Evolutionary conservation across 2,329 filamentous ascomycete species (phyloP), one percentile per base, ranked within the genome.

Genomic region (Penicillium sp.): DNA sequence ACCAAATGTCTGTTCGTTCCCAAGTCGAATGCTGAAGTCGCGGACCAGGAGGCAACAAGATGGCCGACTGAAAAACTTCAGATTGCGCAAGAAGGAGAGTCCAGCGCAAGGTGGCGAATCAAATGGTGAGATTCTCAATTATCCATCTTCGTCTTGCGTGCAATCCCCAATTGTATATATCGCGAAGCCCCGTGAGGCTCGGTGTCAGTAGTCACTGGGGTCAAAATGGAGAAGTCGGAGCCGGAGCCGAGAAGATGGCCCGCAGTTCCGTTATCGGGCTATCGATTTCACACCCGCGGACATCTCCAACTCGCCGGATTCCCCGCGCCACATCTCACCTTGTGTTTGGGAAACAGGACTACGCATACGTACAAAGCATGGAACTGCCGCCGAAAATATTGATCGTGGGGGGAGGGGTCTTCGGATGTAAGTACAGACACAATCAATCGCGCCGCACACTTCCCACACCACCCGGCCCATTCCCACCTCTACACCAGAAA

Each of bases 371-470:
- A 4, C 6, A 27, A n/a, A n/a, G 33, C 29, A 64, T 63, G 56
- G 43, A 55, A 19, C 47, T 68, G 28, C 66, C 66, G 7, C 34
- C 57, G 4, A 64, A 58, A 8, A 67, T 69, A 35, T 49, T 70
- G 19, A 68, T 70, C 30, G 64, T 70, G 3, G 67, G 67, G 37
- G 67, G 65, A 44, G 67, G 67, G 23, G 66, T 70, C 39, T 69
- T 70, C 38, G 67, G 67, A 54, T 54, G 67, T 70, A 51, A 60
- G 64, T 68, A 23, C 16, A 21, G 11, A 5, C 21, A n/a, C n/a
- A n/a, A n/a, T 7, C 25, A 7, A 8, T 15, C 13, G 18, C 9
- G 13, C 17, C 16, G 18, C 25, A 14, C 30, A 38, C 38, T 31
- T 31, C 25, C 31, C 7, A 29, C 11, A 36, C 33, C 27, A 21